Base-by-base conservation (phyloP, 106 monocot species). In the Hemerocallis citrina region DNA sequence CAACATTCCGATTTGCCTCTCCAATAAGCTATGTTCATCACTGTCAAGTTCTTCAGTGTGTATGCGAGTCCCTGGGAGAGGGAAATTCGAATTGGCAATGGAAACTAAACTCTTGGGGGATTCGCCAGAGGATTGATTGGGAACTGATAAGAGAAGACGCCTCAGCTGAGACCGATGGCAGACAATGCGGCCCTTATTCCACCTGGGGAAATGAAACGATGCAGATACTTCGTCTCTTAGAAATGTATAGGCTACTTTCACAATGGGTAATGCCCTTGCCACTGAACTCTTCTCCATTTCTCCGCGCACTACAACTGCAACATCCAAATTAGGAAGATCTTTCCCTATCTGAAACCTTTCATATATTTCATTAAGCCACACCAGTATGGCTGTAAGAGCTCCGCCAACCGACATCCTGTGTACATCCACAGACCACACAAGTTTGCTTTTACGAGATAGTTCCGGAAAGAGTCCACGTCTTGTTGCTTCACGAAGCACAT, bases 371-470 rank as follows among this genome's bases (percentile, higher is more conserved):
- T 84, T 81, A 35, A 96, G 68, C 96, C 96, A 96, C 29, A 74
- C 67, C 27, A 84, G 91, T 42, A 87, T 82, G 15, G 96, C 96
- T 46, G 77, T 72, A 43, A 96, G 74, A 56, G 96, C 83, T 34
- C 87, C 84, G 25, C 96, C 96, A 17, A 91, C 70, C 49, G 86
- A 96, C 96, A 96, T 91, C 71, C 90, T 90, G 54, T 93, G 92
- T 8, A 88, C 84, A 72, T 93, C 92, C 10, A 77, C 74, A 58
- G 88, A 84, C 92, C 92, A 93, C 8, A 93, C 84, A 42, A 93
- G 88, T 40, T 85, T 88, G 73, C 81, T 93, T 51, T 52, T 40
- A 54, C 81, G 88, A 52, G 58, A 74, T 22, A 93, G 59, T 57
- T 93, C 88, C 30, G 92, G 88, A 39, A 88, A 93, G 68, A 84